Conservation (phyloP, 306 rosid species). For the Cucurbita moschata region DNA sequence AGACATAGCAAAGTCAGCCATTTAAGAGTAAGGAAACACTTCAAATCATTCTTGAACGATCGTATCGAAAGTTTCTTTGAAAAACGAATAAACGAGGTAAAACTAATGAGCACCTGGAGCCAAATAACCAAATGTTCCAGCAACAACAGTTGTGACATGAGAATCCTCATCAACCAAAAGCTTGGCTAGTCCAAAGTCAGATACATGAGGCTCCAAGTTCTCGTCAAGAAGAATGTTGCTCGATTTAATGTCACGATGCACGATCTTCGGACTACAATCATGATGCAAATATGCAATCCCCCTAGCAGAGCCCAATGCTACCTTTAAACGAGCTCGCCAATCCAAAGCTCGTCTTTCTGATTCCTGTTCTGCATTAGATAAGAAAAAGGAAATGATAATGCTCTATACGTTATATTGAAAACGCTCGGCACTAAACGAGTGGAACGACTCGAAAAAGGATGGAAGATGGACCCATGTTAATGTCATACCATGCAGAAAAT, state of each 20-base stretch:
- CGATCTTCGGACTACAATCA: constrained; percentile 75
- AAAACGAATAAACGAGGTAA: not conserved
- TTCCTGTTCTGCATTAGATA: constrained; percentile 13
- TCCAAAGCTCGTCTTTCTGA: constrained; percentile 27
- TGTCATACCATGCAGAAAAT: constrained; percentile 67
- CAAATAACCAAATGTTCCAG: constrained; percentile 93
- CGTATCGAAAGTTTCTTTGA: not conserved
- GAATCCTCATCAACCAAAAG: constrained; percentile 86
- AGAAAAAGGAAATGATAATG: not conserved
- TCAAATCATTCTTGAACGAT: not conserved
- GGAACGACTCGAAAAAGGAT: not conserved
- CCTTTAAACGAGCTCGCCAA: constrained; percentile 62
- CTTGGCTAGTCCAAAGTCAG: constrained; percentile 93
- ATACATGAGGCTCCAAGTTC: constrained; percentile 72
- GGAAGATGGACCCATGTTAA: not conserved
- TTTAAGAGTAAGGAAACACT: not conserved
- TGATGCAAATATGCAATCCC: constrained; percentile 88
- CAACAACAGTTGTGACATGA: constrained; percentile 93
- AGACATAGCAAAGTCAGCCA: not conserved
- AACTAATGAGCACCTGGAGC: constrained; percentile 58
- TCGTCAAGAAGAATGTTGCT: constrained; percentile 88
- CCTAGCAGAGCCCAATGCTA: constrained; percentile 87
- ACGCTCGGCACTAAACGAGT: not conserved
- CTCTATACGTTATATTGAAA: not conserved
- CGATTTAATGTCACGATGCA: constrained; percentile 90